Evolutionary conservation across 306 rosid genomes (phyloP).

Genomic region (Medicago lupulina): DNA sequence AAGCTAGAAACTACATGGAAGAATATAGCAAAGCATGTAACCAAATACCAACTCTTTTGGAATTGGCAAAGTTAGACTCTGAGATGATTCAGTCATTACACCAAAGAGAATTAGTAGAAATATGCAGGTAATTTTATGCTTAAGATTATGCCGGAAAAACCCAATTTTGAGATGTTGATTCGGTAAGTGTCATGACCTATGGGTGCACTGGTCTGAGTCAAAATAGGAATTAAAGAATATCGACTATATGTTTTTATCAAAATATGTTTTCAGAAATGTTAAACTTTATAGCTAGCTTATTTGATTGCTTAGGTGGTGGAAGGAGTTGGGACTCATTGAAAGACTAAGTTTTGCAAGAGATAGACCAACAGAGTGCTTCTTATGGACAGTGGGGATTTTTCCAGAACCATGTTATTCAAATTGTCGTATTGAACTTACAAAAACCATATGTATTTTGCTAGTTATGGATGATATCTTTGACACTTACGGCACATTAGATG

Average conservation of each 20-base stretch:
- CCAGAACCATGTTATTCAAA: conserved; percentile 50
- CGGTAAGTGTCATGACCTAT: no score
- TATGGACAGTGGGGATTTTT: conserved; percentile 58
- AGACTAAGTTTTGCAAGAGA: conserved; percentile 56
- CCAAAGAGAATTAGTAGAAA: conserved; percentile 52
- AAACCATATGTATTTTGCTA: conserved; percentile 49
- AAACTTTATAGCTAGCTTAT: not conserved
- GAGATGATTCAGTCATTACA: conserved; percentile 43
- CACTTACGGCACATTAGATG: conserved; percentile 50
- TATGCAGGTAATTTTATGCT: conserved; percentile 43
- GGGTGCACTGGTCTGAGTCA: no score
- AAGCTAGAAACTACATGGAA: conserved; percentile 47
- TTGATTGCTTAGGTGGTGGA: conserved; percentile 57
- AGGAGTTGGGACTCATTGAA: conserved; percentile 45
- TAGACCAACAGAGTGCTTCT: conserved; percentile 55
- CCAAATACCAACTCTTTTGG: conserved; percentile 36
- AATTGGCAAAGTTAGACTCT: conserved; percentile 49
- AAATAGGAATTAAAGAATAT: no score
- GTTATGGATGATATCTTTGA: conserved; percentile 56
- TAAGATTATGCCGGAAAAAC: not conserved
- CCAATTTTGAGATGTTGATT: no score
- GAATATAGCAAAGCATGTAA: conserved; percentile 34
- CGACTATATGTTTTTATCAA: no score
- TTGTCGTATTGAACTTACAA: conserved; percentile 52
- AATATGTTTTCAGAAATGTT: not conserved